Percentiles rank a stretch among this genome's conserved stretches.
phyloP scores from a whole-genome alignment of 192 early-diverging fungal species.

The Mortierella alpina region DNA sequence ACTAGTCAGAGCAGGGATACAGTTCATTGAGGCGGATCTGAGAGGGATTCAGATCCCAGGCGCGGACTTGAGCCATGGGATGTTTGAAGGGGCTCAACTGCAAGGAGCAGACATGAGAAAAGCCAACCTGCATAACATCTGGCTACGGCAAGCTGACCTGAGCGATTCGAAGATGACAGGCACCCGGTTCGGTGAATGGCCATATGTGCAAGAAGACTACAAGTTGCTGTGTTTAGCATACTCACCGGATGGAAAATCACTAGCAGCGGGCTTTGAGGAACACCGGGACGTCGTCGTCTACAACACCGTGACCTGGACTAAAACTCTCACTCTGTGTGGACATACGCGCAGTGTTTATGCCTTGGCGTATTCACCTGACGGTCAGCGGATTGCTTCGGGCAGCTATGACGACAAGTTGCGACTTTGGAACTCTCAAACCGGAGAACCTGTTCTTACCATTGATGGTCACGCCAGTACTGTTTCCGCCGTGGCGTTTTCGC shows the following conservation, averaged over 20 bases:
- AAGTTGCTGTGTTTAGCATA: background rate
- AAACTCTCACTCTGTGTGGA: background rate
- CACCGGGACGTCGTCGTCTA: background rate
- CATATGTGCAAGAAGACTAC: background rate
- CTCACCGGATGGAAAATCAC: background rate
- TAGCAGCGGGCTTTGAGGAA: background rate
- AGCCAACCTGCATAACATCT: background rate
- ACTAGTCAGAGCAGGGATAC: too few species aligned
- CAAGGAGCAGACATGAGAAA: too few species aligned
- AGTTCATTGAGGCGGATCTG: too few species aligned
- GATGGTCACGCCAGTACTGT: background rate
- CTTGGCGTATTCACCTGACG: background rate
- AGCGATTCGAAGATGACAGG: background rate
- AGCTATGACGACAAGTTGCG: background rate
- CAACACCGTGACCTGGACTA: background rate
- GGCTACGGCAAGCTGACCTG: background rate
- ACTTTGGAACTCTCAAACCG: background rate
- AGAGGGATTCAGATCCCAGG: too few species aligned
- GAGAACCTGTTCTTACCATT: background rate
- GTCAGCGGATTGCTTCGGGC: background rate
- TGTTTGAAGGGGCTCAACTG: too few species aligned
- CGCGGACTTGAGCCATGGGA: too few species aligned
- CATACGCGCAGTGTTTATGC: background rate
- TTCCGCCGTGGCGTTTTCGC: background rate
- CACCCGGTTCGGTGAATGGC: background rate